phyloP scores from a whole-genome alignment of 2,329 filamentous ascomycete genomes.

The Diaporthe vaccinii region DNA sequence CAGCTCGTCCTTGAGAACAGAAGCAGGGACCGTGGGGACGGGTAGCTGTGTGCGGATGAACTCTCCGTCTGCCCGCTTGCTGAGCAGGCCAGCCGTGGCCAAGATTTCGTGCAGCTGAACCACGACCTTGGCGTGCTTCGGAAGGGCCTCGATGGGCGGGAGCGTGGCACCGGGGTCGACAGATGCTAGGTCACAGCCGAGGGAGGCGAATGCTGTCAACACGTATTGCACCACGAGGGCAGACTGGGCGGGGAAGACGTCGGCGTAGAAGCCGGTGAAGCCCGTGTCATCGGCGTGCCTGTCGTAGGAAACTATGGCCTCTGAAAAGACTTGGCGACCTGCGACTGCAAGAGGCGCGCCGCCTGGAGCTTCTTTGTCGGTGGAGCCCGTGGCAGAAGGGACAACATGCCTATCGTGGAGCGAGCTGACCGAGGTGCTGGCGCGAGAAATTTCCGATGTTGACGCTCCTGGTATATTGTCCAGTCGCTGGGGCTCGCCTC shows the following conservation, averaged over 20 bases:
- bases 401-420: not conserved
- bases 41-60: slow-evolving; percentile 36
- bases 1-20: slow-evolving; percentile 46
- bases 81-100: slow-evolving; percentile 44
- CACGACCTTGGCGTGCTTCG: slow-evolving; percentile 48
- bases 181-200: slow-evolving; percentile 47
- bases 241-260: slow-evolving; percentile 48
- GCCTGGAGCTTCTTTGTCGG: not conserved
- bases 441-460: not conserved
- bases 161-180: slow-evolving; percentile 44
- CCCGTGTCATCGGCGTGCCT: not conserved
- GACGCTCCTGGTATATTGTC: not conserved
- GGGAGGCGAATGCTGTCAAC: slow-evolving; percentile 48
- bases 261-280: slow-evolving; percentile 46
- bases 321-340: not conserved
- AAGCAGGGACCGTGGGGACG: slow-evolving; percentile 33
- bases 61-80: not conserved
- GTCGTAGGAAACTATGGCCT: slow-evolving; percentile 12
- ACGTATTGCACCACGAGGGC: slow-evolving; percentile 51
- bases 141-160: slow-evolving; percentile 42
- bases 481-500: slow-evolving; percentile 7
- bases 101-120: slow-evolving; percentile 47
- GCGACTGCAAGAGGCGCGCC: not conserved
- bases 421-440: not conserved
- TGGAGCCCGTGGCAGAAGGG: not conserved